Base-by-base conservation (phyloP, 176 grass and related monocot genomes). In the Ampelocalamus luodianensis region DNA sequence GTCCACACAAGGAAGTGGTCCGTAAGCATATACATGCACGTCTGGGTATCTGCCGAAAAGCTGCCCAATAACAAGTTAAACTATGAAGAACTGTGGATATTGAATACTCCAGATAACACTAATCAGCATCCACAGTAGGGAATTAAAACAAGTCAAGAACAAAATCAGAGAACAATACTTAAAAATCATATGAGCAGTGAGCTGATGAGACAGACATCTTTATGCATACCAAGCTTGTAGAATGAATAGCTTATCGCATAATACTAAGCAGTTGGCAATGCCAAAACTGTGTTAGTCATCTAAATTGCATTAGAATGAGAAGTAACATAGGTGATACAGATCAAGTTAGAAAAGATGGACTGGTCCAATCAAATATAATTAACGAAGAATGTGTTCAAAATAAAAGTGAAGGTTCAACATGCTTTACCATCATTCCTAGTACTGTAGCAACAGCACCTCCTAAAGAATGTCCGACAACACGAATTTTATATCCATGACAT, bases 11-110 rank as follows among this genome's bases (percentile, higher is more conserved):
- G 93, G 91, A 88, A 92, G 96, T 81, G 91, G 77, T 71, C 96
- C 96, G 80, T 96, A 99, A 81, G 96, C 88, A 96, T 93, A 99
- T 49, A 99, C 96, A 83, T 99, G 93, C 69, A 99, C 81, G n/a
- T 94, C 79, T 67, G 83, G 90, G 84, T 91, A 94, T 65, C 90
- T 88, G 78, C 88, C 87, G 86, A 88, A 96, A 36, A 96, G 88
- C 93, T 99, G 91, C 16, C n/a, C 71, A 79, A 84, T 24, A 60
- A 78, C 61, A 85, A 50, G 60, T 67, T 64, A 90, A 72, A 83
- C 66, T 79, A 68, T 23, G 69, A 75, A 42, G 56, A 87, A 77
- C 29, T 38, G 74, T 58, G 51, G 46, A 79, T 55, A 61, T 70
- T 37, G 46, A 77, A 70, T 48, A 71, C 42, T 79, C 29, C 51